A percentile compares a stretch with the other conserved stretches of the same genome.
These are phyloP conservation scores for Chenopodium suecicum DNA, from an alignment of 148 eudicot genomes.

Conservation along the genomic window DNA sequence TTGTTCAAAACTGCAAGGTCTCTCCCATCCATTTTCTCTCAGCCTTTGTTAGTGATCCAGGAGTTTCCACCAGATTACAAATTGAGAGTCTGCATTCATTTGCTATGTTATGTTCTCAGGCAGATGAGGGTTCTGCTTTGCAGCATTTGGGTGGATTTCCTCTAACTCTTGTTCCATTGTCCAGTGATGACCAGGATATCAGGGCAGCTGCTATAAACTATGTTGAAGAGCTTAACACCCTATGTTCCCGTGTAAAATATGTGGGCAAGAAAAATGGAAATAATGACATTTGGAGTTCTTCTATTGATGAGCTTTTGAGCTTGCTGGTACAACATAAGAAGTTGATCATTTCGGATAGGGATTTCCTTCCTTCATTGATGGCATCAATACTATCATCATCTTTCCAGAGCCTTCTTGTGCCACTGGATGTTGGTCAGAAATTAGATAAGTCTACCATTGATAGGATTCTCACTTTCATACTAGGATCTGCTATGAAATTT, in stretches of 20 bases:
- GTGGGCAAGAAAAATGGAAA: slow-evolving; percentile 53
- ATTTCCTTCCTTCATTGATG: slow-evolving; percentile 59
- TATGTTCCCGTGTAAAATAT: slow-evolving; percentile 50
- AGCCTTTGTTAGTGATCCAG: slow-evolving; percentile 58
- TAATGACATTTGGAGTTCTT: slow-evolving; percentile 47
- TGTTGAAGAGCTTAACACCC: slow-evolving; percentile 58
- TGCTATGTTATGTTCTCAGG: slow-evolving; percentile 47
- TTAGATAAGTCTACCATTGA: slow-evolving; percentile 58
- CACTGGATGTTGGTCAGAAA: slow-evolving; percentile 47
- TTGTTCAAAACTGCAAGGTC: slow-evolving; percentile 46
- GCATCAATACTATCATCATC: slow-evolving; percentile 61
- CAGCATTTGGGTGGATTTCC: slow-evolving; percentile 69
- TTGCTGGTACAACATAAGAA: slow-evolving; percentile 75
- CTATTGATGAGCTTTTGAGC: slow-evolving; percentile 58
- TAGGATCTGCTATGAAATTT: slow-evolving; percentile 54
- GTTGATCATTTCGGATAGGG: slow-evolving; percentile 68
- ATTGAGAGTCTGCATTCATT: slow-evolving; percentile 70
- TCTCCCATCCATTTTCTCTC: slow-evolving; percentile 51
- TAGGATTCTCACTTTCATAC: slow-evolving; percentile 50
- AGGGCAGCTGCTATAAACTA: slow-evolving; percentile 75
- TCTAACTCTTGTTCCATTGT: slow-evolving; percentile 65
- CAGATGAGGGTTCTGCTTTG: slow-evolving; percentile 47
- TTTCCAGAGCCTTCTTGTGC: slow-evolving; percentile 54
- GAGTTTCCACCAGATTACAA: slow-evolving; percentile 59
- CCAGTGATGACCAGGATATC: slow-evolving; percentile 62